Percentiles rank a stretch among this genome's conserved stretches.
Evolutionary conservation across 352 stramenopile genomes (phyloP).

Genomic region (Chrysophaeum taylorii): DNA sequence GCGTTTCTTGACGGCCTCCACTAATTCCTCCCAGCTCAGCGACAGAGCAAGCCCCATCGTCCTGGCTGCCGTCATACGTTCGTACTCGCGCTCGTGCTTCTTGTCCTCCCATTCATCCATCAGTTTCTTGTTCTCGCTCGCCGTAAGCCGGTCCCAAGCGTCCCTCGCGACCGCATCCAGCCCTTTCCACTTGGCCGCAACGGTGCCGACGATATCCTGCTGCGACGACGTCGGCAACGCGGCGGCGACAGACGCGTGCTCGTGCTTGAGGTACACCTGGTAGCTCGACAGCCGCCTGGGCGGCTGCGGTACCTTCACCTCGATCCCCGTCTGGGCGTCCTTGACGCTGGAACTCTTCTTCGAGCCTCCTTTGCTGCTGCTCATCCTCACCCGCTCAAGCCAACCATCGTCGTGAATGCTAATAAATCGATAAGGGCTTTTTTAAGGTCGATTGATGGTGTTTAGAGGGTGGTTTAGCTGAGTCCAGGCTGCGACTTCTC

Average conservation of each 20-base stretch:
- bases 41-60: not conserved
- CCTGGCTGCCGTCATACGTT: not conserved
- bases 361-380: no score
- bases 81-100: not conserved
- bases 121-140: not conserved
- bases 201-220: not conserved
- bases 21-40: not conserved
- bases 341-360: no score
- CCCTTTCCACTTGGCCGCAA: not conserved
- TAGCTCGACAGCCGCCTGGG: not conserved
- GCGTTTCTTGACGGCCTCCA: not conserved
- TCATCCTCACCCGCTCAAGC: no score
- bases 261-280: not conserved
- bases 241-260: not conserved
- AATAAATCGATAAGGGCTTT: no score
- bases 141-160: no score
- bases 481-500: no score
- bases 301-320: not conserved
- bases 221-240: not conserved
- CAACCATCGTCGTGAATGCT: no score
- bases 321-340: not conserved
- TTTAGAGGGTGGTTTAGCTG: no score
- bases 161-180: not conserved
- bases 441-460: no score
- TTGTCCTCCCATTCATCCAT: not conserved